These are phyloP conservation scores for Trifolium dubium DNA, from an alignment of 306 rosid species.

Conservation along the genomic window DNA sequence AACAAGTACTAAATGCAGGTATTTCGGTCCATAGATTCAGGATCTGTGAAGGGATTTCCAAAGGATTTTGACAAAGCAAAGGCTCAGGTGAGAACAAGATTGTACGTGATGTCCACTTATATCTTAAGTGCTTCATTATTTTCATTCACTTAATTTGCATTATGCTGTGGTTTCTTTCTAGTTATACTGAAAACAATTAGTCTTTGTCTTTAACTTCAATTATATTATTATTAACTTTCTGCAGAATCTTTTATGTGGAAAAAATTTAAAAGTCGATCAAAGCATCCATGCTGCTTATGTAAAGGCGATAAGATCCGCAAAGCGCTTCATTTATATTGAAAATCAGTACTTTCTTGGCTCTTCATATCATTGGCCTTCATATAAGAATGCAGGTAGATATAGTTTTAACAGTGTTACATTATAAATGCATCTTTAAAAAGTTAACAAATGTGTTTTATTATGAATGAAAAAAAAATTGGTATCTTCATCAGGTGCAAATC, in stretches of 20 bases:
- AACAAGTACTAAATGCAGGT: slow-evolving; percentile 60
- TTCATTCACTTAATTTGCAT: slow-evolving; percentile 14
- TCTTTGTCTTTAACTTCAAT: slow-evolving; percentile 16
- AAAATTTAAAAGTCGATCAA: slow-evolving; percentile 75
- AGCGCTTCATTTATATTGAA: slow-evolving; percentile 66
- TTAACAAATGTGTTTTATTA: not conserved
- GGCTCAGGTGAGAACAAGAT: slow-evolving; percentile 60
- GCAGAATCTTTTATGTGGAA: slow-evolving; percentile 74
- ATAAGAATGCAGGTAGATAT: slow-evolving; percentile 69
- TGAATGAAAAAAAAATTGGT: too few species aligned
- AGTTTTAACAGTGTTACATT: not conserved
- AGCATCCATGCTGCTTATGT: slow-evolving; percentile 74
- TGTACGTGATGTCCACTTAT: slow-evolving; percentile 24
- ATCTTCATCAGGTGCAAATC: slow-evolving; percentile 61
- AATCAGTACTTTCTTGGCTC: slow-evolving; percentile 79
- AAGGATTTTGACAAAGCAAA: slow-evolving; percentile 65
- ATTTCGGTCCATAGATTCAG: slow-evolving; percentile 81
- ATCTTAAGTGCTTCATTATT: slow-evolving; percentile 4
- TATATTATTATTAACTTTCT: slow-evolving; percentile 17
- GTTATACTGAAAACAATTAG: slow-evolving; percentile 21
- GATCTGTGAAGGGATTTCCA: slow-evolving; percentile 81
- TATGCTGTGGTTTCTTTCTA: not conserved
- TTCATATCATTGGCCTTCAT: slow-evolving; percentile 72
- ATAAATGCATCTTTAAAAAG: not conserved
- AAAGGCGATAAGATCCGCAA: slow-evolving; percentile 74